Base-by-base conservation (phyloP, 2,329 filamentous ascomycete species). In the Drechslerella coelobrocha region DNA sequence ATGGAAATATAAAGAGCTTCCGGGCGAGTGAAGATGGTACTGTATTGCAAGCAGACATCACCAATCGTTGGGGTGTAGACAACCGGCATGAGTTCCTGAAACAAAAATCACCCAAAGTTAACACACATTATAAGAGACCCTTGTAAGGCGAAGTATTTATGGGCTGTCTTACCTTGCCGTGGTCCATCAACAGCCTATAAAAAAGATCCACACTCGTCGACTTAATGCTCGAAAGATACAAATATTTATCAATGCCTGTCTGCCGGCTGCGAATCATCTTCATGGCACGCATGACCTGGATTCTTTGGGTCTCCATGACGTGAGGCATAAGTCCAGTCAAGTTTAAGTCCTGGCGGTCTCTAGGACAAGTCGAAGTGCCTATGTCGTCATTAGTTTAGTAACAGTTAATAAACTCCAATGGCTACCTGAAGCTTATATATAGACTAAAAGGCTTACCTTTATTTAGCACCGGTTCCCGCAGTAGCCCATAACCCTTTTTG, bases 1-100 rank as follows among this genome's bases (percentile, higher is more conserved):
- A 91, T 97, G 68, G 92, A 97, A 74, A 99, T 90, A 82, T 97
- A 99, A 80, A 97, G 85, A 74, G 89, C 92, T 83, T 97, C 94
- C 24, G 94, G 92, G 75, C 92, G 89, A 69, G 92, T 96, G 83
- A 96, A 97, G 75, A 97, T 86, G 76, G 93, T 91, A 39, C 92
- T 96, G 86, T 96, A 99, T 81, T 93, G 89, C 78, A 96, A 84
- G 82, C 94, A 99, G 75, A 96, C 94, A 79, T 97, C 93, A 76
- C 94, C 94, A 76, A 99, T 92, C 77, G 90, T 92, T 39, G 90
- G 90, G 14, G 90, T 94, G 82, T 94, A 94, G 76, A 94, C 90
- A 74, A 93, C 82, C 51, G 90, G 90, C 81, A 91, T 92, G 75
- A 93, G 82, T 77, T 92, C 89, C 81, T 88, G 83, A 71, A 88